Percentiles rank a stretch among this genome's conserved stretches.
Conservation (phyloP, 768 basidiomycete species). For the Russula abietina region DNA sequence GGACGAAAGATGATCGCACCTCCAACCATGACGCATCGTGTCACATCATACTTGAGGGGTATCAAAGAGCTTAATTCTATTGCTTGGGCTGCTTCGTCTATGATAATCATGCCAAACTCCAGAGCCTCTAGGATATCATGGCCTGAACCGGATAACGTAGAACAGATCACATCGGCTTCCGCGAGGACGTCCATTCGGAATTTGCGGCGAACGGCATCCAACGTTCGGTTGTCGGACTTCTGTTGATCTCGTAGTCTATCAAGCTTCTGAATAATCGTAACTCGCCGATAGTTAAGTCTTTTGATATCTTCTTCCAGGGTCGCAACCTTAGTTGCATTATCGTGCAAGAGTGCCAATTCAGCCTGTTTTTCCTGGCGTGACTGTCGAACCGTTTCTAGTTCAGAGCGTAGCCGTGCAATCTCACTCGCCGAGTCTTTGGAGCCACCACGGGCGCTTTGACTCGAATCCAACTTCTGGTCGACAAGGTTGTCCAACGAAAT, state of each 20-base stretch:
- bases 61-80: slow-evolving; percentile 94
- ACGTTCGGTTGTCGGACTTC: slow-evolving; percentile 70
- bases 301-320: slow-evolving; percentile 69
- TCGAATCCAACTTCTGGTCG: slow-evolving; percentile 58
- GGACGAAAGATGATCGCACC: slow-evolving; percentile 36
- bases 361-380: slow-evolving; percentile 52
- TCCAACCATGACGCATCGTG: slow-evolving; percentile 89
- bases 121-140: slow-evolving; percentile 77
- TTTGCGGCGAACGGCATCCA: slow-evolving; percentile 75
- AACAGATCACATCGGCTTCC: slow-evolving; percentile 90
- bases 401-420: slow-evolving; percentile 51
- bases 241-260: slow-evolving; percentile 79
- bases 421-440: slow-evolving; percentile 51
- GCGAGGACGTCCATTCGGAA: slow-evolving; percentile 68
- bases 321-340: slow-evolving; percentile 48
- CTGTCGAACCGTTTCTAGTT: slow-evolving; percentile 64
- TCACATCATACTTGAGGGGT: slow-evolving; percentile 82
- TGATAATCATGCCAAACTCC: slow-evolving; percentile 93
- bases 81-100: slow-evolving; percentile 97
- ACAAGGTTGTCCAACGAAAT: slow-evolving; percentile 84
- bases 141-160: slow-evolving; percentile 89
- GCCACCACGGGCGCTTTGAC: slow-evolving; percentile 33
- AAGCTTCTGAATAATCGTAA: slow-evolving; percentile 57
- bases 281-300: slow-evolving; percentile 57
- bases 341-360: slow-evolving; percentile 51